Evolutionary conservation across 805 yeast species (phyloP).

Genomic region (Wickerhamomyces bisporus): DNA sequence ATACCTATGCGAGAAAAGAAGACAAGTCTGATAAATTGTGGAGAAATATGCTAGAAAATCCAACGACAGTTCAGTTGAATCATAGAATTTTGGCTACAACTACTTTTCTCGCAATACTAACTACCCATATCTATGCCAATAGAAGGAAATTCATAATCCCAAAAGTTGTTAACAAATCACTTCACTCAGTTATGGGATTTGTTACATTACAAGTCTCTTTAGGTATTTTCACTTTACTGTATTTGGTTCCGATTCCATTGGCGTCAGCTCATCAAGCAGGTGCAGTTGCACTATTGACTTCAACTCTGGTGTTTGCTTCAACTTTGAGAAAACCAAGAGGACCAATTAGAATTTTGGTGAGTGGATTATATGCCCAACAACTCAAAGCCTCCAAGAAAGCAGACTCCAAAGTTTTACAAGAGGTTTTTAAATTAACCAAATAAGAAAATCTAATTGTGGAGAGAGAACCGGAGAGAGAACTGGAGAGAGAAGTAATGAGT

Average conservation of each 20-base stretch:
- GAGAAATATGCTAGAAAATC: slow-evolving; percentile 93
- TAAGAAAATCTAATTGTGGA: slow-evolving; percentile 2
- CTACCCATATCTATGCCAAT: slow-evolving; percentile 62
- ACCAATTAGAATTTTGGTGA: slow-evolving; percentile 31
- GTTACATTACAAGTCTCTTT: slow-evolving; percentile 78
- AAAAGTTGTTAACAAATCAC: slow-evolving; percentile 45
- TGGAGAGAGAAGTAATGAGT: too few relatives aligned
- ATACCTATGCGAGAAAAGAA: slow-evolving; percentile 58
- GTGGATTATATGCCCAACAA: slow-evolving; percentile 28
- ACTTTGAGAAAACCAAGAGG: slow-evolving; percentile 55
- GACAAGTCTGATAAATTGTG: slow-evolving; percentile 76
- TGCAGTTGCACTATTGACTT: slow-evolving; percentile 81
- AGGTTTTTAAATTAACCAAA: slow-evolving; percentile 30
- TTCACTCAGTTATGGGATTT: slow-evolving; percentile 74
- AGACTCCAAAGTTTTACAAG: slow-evolving; percentile 30
- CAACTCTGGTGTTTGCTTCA: slow-evolving; percentile 59
- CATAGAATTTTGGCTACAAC: slow-evolving; percentile 84
- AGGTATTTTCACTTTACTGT: slow-evolving; percentile 82
- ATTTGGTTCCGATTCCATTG: slow-evolving; percentile 84
- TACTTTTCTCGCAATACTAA: slow-evolving; percentile 68
- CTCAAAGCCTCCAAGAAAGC: slow-evolving; percentile 18
- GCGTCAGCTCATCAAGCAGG: slow-evolving; percentile 98
- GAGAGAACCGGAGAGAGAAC: not conserved
- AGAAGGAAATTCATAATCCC: slow-evolving; percentile 54
- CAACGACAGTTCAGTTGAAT: slow-evolving; percentile 88